Percentiles rank a stretch among this genome's conserved stretches.
These are phyloP conservation scores for Arachnomyces sp. DNA, from an alignment of 2,329 filamentous ascomycete species.

Conservation along the genomic window DNA sequence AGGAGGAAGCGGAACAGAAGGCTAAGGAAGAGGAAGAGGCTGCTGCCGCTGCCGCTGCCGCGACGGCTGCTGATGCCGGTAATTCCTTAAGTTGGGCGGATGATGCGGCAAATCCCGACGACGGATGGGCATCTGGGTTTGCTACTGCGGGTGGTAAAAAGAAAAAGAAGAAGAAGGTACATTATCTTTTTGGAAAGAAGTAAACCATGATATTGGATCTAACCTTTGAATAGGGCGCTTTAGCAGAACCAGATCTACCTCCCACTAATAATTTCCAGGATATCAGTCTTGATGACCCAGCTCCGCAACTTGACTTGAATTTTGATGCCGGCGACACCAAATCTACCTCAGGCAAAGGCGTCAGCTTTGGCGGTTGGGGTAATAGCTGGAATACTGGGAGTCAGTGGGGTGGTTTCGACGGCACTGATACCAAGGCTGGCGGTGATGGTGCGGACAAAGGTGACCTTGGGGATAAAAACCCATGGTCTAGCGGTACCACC, in stretches of 20 bases:
- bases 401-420: conserved; percentile 38
- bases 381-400: conserved; percentile 50
- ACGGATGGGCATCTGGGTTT: conserved; percentile 47
- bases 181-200: too few relatives aligned
- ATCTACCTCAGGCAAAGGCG: conserved; percentile 26
- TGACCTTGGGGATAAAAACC: conserved; percentile 24
- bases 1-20: not conserved
- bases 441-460: conserved; percentile 17
- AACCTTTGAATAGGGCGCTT: conserved; percentile 15
- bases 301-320: conserved; percentile 50
- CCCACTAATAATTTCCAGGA: conserved; percentile 54
- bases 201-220: conserved; percentile 8
- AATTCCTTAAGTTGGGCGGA: conserved; percentile 39
- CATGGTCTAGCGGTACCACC: conserved; percentile 27
- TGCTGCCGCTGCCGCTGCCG: conserved; percentile 19
- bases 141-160: conserved; percentile 44
- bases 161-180: conserved; percentile 50
- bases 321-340: conserved; percentile 42
- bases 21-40: not conserved
- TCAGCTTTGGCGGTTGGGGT: conserved; percentile 51
- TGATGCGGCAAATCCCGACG: conserved; percentile 37
- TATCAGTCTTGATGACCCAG: conserved; percentile 55
- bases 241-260: conserved; percentile 28
- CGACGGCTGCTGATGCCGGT: conserved; percentile 22
- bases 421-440: conserved; percentile 27